A percentile compares a stretch with the other conserved stretches of the same genome.
phyloP scores from a whole-genome alignment of 441 rosid species.

The Brassica hybrid region DNA sequence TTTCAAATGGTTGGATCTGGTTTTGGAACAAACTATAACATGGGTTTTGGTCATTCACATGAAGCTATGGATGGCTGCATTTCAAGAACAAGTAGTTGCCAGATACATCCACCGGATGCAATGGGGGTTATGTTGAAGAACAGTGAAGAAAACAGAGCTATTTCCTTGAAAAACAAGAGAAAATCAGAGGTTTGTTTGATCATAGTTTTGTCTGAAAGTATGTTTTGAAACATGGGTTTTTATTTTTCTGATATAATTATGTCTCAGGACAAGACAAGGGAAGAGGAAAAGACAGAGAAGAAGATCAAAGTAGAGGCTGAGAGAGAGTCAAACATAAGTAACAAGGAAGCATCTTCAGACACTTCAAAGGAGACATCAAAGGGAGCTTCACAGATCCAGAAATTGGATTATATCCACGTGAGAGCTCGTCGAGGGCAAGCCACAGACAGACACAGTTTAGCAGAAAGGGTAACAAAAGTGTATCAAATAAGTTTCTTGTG shows the following conservation, averaged over 20 bases:
- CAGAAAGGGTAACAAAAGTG: constrained; percentile 49
- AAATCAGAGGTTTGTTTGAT: constrained; percentile 51
- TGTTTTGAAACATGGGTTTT: not conserved
- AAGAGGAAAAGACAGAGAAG: constrained; percentile 46
- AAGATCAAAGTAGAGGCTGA: constrained; percentile 45
- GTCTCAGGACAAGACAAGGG: constrained; percentile 41
- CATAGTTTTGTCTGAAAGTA: not conserved
- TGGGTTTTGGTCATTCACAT: constrained; percentile 30
- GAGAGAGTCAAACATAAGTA: constrained; percentile 42
- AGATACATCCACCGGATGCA: constrained; percentile 33
- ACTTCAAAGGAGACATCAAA: constrained; percentile 38
- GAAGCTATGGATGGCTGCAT: constrained; percentile 45
- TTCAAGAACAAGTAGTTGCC: constrained; percentile 51
- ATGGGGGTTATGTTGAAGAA: constrained; percentile 37
- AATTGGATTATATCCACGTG: constrained; percentile 57
- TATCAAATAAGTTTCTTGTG: not conserved
- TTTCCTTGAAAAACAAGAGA: constrained; percentile 46
- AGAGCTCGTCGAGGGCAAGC: constrained; percentile 65
- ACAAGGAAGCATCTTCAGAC: constrained; percentile 43
- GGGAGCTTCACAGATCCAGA: constrained; percentile 45
- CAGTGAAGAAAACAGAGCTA: constrained; percentile 30
- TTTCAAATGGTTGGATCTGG: constrained; percentile 39
- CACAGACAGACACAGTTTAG: constrained; percentile 64
- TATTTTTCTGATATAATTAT: constrained; percentile 34
- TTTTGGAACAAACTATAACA: constrained; percentile 35